These are phyloP conservation scores for Striga asiatica DNA, from an alignment of 257 asterid genomes.

Conservation along the genomic window DNA sequence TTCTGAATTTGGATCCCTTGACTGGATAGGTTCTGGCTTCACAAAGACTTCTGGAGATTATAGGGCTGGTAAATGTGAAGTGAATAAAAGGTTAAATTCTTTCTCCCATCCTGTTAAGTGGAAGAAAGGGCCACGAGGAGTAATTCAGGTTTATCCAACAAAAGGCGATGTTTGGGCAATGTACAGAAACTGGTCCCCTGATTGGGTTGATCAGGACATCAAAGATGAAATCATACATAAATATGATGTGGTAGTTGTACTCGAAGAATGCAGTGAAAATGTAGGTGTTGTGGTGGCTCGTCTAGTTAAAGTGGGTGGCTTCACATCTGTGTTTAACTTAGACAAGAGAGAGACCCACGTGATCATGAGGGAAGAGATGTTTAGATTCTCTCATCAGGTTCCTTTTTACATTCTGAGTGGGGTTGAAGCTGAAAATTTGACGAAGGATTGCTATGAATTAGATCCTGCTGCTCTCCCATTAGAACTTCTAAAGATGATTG, in stretches of 20 bases:
- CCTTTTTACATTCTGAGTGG: slow-evolving; percentile 36
- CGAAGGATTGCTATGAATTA: slow-evolving; percentile 42
- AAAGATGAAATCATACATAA: slow-evolving; percentile 33
- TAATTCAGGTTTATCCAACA: slow-evolving; percentile 38
- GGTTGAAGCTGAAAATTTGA: slow-evolving; percentile 39
- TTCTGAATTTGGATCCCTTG: slow-evolving; percentile 27
- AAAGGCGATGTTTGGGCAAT: slow-evolving; percentile 76
- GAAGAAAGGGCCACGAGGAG: slow-evolving; percentile 43
- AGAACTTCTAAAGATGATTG: slow-evolving; percentile 43
- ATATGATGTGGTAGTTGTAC: slow-evolving; percentile 58
- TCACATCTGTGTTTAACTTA: slow-evolving; percentile 41
- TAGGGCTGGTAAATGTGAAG: slow-evolving; percentile 36
- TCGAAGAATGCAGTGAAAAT: slow-evolving; percentile 36
- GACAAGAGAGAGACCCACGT: slow-evolving; percentile 18
- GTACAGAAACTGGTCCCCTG: slow-evolving; percentile 57
- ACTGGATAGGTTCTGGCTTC: slow-evolving; percentile 43
- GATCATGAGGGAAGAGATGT: slow-evolving; percentile 52
- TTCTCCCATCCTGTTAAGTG: slow-evolving; percentile 63
- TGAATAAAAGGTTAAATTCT: slow-evolving; percentile 23
- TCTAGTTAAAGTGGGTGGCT: slow-evolving; percentile 57
- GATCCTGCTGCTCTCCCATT: slow-evolving; percentile 76
- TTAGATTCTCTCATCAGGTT: slow-evolving; percentile 72
- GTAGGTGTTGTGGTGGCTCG: slow-evolving; percentile 40
- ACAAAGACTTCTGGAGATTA: slow-evolving; percentile 47
- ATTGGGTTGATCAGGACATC: slow-evolving; percentile 45